phyloP scores from a whole-genome alignment of 805 yeast species.

The Yarrowia sp. region DNA sequence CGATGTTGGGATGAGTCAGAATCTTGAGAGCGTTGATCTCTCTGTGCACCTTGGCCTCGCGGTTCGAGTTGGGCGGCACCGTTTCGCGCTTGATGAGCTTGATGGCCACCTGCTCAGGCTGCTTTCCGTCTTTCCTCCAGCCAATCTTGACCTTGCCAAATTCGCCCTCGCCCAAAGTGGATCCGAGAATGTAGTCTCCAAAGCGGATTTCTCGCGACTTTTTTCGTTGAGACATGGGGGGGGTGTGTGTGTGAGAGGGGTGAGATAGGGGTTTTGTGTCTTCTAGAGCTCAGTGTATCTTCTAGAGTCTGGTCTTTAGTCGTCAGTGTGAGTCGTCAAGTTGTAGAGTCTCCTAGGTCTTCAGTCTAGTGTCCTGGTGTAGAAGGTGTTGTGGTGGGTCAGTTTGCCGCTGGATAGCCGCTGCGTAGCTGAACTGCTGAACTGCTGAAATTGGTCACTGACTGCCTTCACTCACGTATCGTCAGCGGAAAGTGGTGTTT shows the following conservation, averaged over 20 bases:
- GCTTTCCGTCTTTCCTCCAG: conserved; percentile 81
- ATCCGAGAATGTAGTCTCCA: conserved; percentile 88
- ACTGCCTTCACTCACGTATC: too few species aligned
- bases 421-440: too few species aligned
- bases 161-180: conserved; percentile 97
- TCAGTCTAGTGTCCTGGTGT: too few species aligned
- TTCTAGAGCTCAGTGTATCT: too few species aligned
- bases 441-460: too few species aligned
- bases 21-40: conserved; percentile 86
- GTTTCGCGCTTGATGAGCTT: conserved; percentile 88
- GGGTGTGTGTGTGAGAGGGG: background rate
- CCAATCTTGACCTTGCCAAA: conserved; percentile 97
- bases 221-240: conserved; percentile 13
- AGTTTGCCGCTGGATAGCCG: too few species aligned
- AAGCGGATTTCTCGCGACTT: conserved; percentile 58
- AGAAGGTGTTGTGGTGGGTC: too few species aligned
- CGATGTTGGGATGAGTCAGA: conserved; percentile 91
- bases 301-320: too few species aligned
- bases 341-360: too few species aligned
- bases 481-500: conserved; percentile 10
- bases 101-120: conserved; percentile 69
- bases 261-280: too few species aligned
- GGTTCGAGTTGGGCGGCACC: conserved; percentile 83
- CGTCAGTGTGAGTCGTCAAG: too few species aligned
- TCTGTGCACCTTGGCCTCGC: conserved; percentile 87